Conservation (phyloP, 2,329 filamentous ascomycete genomes). For the Diaporthe citriasiana region DNA sequence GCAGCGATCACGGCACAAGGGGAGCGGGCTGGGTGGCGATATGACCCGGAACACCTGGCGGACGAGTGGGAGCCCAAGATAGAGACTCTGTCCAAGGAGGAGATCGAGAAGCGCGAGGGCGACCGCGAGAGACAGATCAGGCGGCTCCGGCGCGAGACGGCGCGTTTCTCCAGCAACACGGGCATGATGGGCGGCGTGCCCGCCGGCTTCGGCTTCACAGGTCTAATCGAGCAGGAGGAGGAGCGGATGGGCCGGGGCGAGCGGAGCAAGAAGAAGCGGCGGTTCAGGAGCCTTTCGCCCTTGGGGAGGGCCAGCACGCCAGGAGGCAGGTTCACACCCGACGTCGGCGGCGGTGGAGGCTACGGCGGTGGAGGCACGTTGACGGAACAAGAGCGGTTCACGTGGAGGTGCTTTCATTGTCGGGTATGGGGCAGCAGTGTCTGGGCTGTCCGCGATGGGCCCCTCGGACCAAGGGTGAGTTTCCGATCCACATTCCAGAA, state of each 20-base stretch:
- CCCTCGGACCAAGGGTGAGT: conserved; percentile 84
- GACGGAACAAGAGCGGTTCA: conserved; percentile 81
- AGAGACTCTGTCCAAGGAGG: conserved; percentile 88
- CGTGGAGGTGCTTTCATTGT: conserved; percentile 92
- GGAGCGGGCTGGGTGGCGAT: conserved; percentile 84
- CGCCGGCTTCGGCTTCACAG: conserved; percentile 64
- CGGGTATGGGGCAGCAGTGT: conserved; percentile 89
- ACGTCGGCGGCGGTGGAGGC: conserved; percentile 77
- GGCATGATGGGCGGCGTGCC: conserved; percentile 85
- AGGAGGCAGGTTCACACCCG: conserved; percentile 83
- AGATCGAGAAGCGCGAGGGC: conserved; percentile 96
- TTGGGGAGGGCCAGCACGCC: conserved; percentile 77
- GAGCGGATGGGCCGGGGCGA: conserved; percentile 93
- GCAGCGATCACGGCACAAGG: conserved; percentile 67
- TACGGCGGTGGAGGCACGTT: conserved; percentile 76
- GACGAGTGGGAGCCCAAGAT: conserved; percentile 89
- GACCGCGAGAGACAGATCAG: conserved; percentile 93
- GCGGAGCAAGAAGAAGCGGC: conserved; percentile 93
- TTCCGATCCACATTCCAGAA: neutral
- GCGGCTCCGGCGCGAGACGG: conserved; percentile 89
- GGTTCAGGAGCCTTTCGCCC: conserved; percentile 91
- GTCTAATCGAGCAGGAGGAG: conserved; percentile 72
- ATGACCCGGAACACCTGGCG: conserved; percentile 90
- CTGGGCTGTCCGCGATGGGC: conserved; percentile 95
- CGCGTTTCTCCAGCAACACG: conserved; percentile 88